phyloP scores from a whole-genome alignment of 2,329 filamentous ascomycete genomes.

The Eutypa lata region DNA sequence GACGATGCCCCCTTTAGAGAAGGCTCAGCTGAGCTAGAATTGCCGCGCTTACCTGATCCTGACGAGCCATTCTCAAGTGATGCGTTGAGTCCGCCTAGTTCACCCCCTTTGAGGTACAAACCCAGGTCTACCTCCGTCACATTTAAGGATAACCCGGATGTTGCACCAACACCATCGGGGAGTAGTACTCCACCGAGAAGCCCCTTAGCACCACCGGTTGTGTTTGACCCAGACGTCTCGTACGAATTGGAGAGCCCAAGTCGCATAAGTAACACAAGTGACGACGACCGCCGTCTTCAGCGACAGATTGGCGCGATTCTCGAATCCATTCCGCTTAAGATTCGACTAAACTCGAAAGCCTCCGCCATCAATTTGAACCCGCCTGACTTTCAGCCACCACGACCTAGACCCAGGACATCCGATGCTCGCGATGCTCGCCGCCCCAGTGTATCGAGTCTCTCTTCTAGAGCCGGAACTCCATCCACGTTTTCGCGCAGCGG shows the following conservation, averaged over 20 bases:
- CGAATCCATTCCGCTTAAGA: conserved; percentile 72
- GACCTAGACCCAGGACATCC: conserved; percentile 40
- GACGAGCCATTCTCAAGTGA: conserved; percentile 30
- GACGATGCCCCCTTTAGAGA: conserved; percentile 39
- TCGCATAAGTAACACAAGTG: conserved; percentile 29
- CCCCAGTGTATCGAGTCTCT: conserved; percentile 48
- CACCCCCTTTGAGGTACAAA: conserved; percentile 41
- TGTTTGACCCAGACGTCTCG: conserved; percentile 45
- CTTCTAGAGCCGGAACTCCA: conserved; percentile 59
- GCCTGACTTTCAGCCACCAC: conserved; percentile 52
- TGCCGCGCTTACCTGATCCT: conserved; percentile 30
- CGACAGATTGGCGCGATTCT: conserved; percentile 78
- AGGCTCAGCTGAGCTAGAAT: conserved; percentile 42
- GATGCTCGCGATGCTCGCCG: conserved; percentile 43
- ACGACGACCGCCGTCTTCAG: conserved; percentile 66
- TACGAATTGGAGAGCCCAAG: conserved; percentile 32
- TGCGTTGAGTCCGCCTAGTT: conserved; percentile 46
- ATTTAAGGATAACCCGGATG: conserved; percentile 45
- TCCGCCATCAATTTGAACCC: conserved; percentile 54
- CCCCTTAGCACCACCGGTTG: conserved; percentile 40
- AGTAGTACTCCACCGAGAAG: conserved; percentile 38
- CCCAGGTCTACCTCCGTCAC: conserved; percentile 37
- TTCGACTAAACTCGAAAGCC: conserved; percentile 64
- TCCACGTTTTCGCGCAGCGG: conserved; percentile 40
- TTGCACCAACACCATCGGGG: conserved; percentile 37